Conservation (phyloP, 1,284 basidiomycete genomes). For the Cystobasidium sp. region DNA sequence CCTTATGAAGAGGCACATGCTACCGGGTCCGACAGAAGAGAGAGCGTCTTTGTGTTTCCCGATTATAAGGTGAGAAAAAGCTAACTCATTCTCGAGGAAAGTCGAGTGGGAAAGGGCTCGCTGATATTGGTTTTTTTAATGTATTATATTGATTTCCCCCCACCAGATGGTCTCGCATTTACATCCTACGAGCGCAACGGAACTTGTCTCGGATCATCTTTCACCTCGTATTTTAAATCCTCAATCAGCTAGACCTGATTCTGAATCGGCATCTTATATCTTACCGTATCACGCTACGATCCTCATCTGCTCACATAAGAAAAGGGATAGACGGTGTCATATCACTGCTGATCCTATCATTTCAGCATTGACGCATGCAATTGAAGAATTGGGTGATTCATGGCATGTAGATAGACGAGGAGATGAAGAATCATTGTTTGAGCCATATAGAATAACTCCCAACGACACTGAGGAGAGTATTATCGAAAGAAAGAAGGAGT, state of each 20-base stretch:
- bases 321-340: conserved; percentile 83
- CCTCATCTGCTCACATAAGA: conserved; percentile 87
- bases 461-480: conserved; percentile 65
- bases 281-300: conserved; percentile 74
- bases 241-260: conserved; percentile 45
- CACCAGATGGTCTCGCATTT: conserved; percentile 69
- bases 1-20: conserved; percentile 36
- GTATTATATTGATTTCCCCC: conserved; percentile 26
- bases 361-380: conserved; percentile 59
- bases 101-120: background rate
- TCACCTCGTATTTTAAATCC: conserved; percentile 47
- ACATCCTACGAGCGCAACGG: conserved; percentile 70
- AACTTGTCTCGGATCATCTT: conserved; percentile 47
- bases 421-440: conserved; percentile 73
- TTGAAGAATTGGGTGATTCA: conserved; percentile 64
- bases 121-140: background rate
- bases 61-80: conserved; percentile 76
- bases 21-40: conserved; percentile 64
- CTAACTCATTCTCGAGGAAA: conserved; percentile 63
- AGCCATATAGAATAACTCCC: conserved; percentile 64
- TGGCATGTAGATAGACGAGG: conserved; percentile 61
- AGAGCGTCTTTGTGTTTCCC: conserved; percentile 80
- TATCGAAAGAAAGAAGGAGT: conserved; percentile 59
- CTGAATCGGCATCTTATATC: conserved; percentile 58
- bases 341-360: conserved; percentile 78